Evolutionary conservation across 176 grass and related monocot genomes (phyloP).

Genomic region (Bolboschoenus planiculmis): DNA sequence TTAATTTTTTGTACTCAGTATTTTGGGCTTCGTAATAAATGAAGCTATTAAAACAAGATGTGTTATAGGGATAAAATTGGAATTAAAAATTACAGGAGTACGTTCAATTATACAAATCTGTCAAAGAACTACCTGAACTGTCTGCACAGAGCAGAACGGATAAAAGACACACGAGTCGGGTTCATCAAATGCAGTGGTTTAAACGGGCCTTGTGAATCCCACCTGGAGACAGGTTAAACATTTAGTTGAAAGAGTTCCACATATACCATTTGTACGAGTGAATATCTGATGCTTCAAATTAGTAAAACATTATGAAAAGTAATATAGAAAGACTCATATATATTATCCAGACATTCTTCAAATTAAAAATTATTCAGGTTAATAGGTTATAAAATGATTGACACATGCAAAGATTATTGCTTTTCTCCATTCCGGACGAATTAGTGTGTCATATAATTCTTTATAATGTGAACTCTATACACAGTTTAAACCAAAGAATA

Average conservation of each 20-base stretch:
- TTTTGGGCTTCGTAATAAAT: not conserved
- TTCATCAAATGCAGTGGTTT: constrained; percentile 95
- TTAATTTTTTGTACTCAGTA: not conserved
- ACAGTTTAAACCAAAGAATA: not conserved
- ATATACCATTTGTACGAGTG: not conserved
- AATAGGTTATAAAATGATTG: not conserved
- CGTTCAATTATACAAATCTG: not conserved
- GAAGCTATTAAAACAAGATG: not conserved
- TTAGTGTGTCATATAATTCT: not conserved
- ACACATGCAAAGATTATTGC: not conserved
- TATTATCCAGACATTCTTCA: not conserved
- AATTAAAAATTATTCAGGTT: not conserved
- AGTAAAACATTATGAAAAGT: not conserved
- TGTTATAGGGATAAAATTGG: not conserved
- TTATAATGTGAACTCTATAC: not conserved
- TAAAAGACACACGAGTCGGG: constrained; percentile 72
- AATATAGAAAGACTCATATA: not conserved
- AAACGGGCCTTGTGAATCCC: constrained; percentile 84
- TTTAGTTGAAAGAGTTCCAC: not conserved
- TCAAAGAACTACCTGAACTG: constrained; percentile 59
- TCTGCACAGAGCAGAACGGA: constrained; percentile 69
- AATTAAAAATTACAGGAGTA: constrained; percentile 2
- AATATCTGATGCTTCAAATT: constrained; percentile 6
- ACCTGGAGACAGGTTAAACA: constrained; percentile 46
- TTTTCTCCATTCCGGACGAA: not conserved